phyloP scores from a whole-genome alignment of 345 rosid species.

The Eucalyptus brandiana region DNA sequence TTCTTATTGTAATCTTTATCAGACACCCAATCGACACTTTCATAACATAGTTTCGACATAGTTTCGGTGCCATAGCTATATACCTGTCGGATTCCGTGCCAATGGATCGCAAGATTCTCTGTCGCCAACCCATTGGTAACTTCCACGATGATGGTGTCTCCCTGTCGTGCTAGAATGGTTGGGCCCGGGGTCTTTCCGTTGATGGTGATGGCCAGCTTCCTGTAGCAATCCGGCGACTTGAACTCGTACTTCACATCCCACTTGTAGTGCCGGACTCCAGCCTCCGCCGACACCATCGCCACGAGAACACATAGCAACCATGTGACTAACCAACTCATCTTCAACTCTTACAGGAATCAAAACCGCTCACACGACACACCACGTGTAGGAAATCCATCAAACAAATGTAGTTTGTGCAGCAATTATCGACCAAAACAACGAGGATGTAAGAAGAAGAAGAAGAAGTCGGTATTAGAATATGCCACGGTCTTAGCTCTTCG shows the following conservation, averaged over 20 bases:
- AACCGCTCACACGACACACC: too few relatives aligned
- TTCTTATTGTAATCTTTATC: neutral
- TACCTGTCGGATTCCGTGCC: conserved; percentile 86
- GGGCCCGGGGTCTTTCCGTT: conserved; percentile 69
- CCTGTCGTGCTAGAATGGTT: conserved; percentile 38
- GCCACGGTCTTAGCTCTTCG: too few relatives aligned
- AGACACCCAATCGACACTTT: neutral
- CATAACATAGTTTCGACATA: neutral
- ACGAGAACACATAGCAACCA: neutral
- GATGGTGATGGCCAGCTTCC: conserved; percentile 46
- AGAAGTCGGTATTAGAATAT: too few relatives aligned
- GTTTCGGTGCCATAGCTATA: too few relatives aligned
- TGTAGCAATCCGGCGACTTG: conserved; percentile 53
- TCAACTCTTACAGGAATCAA: too few relatives aligned
- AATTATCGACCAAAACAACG: too few relatives aligned
- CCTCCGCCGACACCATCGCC: neutral
- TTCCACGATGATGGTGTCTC: conserved; percentile 56
- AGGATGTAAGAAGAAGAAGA: too few relatives aligned
- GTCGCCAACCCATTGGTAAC: conserved; percentile 45
- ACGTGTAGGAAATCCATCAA: too few relatives aligned
- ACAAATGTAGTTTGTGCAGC: too few relatives aligned
- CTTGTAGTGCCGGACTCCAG: conserved; percentile 20
- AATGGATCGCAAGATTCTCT: conserved; percentile 58
- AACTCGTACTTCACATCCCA: conserved; percentile 75
- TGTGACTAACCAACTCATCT: too few relatives aligned